These are phyloP conservation scores for Xerophyta viscosa DNA, from an alignment of 106 monocot genomes.

Conservation along the genomic window DNA sequence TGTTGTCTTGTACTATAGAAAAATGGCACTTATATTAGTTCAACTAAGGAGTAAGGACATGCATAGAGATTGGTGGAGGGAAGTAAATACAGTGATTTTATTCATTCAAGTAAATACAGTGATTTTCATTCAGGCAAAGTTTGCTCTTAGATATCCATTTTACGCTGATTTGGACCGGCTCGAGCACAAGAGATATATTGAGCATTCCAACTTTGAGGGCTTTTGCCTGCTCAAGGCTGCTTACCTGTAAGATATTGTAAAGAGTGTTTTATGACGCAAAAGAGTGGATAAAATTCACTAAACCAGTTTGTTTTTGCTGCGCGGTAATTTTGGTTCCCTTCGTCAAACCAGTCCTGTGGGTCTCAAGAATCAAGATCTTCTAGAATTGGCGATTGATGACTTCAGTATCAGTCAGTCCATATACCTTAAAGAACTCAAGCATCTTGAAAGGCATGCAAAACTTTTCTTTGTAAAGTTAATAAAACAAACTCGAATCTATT, in stretches of 20 bases:
- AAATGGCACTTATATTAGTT: too few relatives aligned
- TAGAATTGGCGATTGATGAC: slow-evolving; percentile 46
- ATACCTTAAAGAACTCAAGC: slow-evolving; percentile 50
- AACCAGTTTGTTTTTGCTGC: too few relatives aligned
- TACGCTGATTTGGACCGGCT: slow-evolving; percentile 62
- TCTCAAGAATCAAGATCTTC: slow-evolving; percentile 26
- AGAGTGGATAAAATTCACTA: too few relatives aligned
- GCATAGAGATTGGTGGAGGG: too few relatives aligned
- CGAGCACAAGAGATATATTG: slow-evolving; percentile 83
- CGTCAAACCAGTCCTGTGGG: slow-evolving; percentile 12
- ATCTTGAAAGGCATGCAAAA: slow-evolving; percentile 52
- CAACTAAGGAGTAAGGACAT: too few relatives aligned
- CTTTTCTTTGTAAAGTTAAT: too few relatives aligned
- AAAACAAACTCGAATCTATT: too few relatives aligned
- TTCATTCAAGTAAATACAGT: too few relatives aligned
- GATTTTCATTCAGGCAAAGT: slow-evolving; percentile 42
- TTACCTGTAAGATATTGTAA: slow-evolving; percentile 34
- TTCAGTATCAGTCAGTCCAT: slow-evolving; percentile 53
- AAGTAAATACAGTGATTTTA: too few relatives aligned
- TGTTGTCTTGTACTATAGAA: too few relatives aligned
- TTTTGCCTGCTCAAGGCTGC: slow-evolving; percentile 28
- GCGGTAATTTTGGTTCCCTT: not conserved
- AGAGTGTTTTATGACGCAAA: too few relatives aligned
- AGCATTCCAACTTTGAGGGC: slow-evolving; percentile 19
- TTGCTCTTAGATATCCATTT: slow-evolving; percentile 55